Conservation (phyloP, 208 protist genomes). For the Leishmania mexicana region DNA sequence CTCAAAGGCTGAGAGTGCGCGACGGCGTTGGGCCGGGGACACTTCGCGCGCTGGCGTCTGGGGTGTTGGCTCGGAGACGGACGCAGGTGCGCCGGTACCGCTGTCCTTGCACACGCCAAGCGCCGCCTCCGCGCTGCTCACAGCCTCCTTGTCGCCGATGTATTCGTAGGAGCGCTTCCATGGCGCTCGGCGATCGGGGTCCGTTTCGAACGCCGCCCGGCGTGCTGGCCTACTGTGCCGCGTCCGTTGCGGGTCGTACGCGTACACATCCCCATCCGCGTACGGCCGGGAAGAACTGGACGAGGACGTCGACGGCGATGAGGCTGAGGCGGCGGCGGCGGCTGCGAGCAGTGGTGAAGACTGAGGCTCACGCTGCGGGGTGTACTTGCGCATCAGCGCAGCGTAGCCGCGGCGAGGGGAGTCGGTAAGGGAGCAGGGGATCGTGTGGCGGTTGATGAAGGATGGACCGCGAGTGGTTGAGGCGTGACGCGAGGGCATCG, state of each 20-base stretch:
- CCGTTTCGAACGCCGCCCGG: not conserved
- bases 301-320: not conserved
- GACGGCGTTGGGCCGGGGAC: not conserved
- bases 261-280: slow-evolving; percentile 26
- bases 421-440: slow-evolving; percentile 31
- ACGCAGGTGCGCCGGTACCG: not conserved
- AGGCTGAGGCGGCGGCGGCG: not conserved
- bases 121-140: not conserved
- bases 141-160: not conserved
- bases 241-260: slow-evolving; percentile 14
- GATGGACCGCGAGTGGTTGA: not conserved
- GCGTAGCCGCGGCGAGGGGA: slow-evolving; percentile 22
- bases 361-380: not conserved
- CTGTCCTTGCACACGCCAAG: not conserved
- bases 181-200: not conserved
- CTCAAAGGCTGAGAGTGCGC: not conserved
- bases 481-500: not conserved
- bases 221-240: slow-evolving; percentile 3
- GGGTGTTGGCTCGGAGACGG: not conserved
- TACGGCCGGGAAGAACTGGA: slow-evolving; percentile 20
- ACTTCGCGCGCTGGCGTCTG: slow-evolving; percentile 11
- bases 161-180: not conserved
- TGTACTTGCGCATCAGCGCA: slow-evolving; percentile 25
- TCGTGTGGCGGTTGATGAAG: slow-evolving; percentile 27
- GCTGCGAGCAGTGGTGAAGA: not conserved